phyloP scores from a whole-genome alignment of 1,139 yeast genomes.

The Magnusiomyces tetraspermus region DNA sequence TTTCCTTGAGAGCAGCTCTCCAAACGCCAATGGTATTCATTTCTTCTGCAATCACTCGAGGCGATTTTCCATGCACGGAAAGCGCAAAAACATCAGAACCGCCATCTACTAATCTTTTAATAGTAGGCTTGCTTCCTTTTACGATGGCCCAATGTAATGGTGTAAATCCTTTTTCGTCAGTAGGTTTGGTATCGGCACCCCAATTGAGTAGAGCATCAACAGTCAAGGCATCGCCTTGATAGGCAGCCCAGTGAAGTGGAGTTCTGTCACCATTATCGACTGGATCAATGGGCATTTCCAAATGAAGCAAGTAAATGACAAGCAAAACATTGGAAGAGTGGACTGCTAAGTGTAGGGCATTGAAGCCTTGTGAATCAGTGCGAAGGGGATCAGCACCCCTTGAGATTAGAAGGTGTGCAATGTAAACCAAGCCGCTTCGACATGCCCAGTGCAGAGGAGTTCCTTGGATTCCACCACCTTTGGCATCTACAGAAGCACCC shows the following conservation, averaged over 20 bases:
- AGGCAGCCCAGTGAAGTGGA: slow-evolving; percentile 91
- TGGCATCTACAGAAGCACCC: slow-evolving; percentile 57
- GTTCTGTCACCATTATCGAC: slow-evolving; percentile 68
- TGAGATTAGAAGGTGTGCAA: slow-evolving; percentile 61
- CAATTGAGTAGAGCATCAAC: slow-evolving; percentile 64
- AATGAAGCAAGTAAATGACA: slow-evolving; percentile 55
- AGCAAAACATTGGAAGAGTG: slow-evolving; percentile 86
- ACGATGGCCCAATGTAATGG: slow-evolving; percentile 92
- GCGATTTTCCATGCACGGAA: slow-evolving; percentile 58
- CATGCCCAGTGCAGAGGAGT: slow-evolving; percentile 97
- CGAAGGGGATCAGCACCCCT: slow-evolving; percentile 64
- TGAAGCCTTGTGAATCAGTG: slow-evolving; percentile 73
- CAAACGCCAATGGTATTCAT: slow-evolving; percentile 59
- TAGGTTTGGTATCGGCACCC: slow-evolving; percentile 61
- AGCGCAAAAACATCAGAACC: slow-evolving; percentile 63
- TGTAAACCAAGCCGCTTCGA: slow-evolving; percentile 76
- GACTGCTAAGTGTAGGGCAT: slow-evolving; percentile 73
- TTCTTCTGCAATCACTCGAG: slow-evolving; percentile 55
- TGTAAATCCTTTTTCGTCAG: slow-evolving; percentile 67
- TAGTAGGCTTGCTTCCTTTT: slow-evolving; percentile 59
- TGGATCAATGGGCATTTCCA: slow-evolving; percentile 53
- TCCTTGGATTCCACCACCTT: slow-evolving; percentile 76
- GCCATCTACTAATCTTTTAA: slow-evolving; percentile 50
- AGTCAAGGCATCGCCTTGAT: slow-evolving; percentile 81
- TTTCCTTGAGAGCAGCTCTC: slow-evolving; percentile 48